These are phyloP conservation scores for Oryza longistaminata DNA, from an alignment of 176 grass and related monocot genomes.

Conservation along the genomic window DNA sequence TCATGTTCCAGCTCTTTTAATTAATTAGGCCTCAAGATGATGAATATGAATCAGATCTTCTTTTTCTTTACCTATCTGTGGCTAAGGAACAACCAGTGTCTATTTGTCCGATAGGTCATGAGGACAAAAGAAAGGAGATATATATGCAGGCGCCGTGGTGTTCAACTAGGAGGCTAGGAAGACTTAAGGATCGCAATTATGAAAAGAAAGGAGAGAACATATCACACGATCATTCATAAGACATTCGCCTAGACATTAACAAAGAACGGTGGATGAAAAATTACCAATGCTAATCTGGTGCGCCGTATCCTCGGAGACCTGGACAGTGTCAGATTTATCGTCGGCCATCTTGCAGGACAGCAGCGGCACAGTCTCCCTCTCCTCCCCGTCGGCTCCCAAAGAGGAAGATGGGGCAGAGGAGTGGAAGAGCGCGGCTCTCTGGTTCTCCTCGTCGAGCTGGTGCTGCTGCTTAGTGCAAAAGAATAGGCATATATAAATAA, in stretches of 20 bases:
- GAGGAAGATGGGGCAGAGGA: conserved; percentile 10
- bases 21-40: background rate
- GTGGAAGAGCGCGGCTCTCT: background rate
- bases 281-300: conserved; percentile 37
- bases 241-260: background rate
- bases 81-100: background rate
- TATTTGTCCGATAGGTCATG: background rate
- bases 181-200: too few relatives aligned
- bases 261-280: background rate
- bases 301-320: background rate
- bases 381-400: background rate
- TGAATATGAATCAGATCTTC: background rate
- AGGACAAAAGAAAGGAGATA: background rate
- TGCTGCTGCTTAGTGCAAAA: background rate
- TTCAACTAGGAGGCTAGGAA: background rate
- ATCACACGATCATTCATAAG: too few relatives aligned
- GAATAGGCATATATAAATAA: background rate
- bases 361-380: conserved; percentile 2
- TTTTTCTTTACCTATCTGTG: background rate
- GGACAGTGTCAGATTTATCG: conserved; percentile 22
- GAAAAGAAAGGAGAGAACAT: too few relatives aligned
- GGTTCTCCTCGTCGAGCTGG: background rate
- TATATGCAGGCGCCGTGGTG: background rate
- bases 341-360: conserved; percentile 30
- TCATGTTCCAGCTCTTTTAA: background rate